Evolutionary conservation across 176 grass and related monocot species (phyloP).

Genomic region (Elymus sibiricus): DNA sequence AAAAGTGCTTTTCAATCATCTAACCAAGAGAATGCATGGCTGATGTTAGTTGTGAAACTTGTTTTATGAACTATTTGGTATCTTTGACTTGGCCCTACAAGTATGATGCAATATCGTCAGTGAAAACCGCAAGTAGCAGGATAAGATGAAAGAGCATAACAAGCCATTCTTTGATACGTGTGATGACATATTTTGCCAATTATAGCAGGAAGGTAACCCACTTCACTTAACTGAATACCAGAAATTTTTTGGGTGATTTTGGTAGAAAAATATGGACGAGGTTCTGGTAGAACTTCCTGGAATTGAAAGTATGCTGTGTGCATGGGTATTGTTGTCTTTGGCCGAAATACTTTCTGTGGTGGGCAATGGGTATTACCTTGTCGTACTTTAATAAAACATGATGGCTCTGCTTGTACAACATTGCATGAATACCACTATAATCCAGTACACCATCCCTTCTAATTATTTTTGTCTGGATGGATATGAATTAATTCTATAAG

Average conservation of each 20-base stretch:
- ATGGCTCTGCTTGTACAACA: neutral
- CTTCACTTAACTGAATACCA: neutral
- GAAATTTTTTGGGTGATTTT: slow-evolving; percentile 13
- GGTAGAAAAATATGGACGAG: slow-evolving; percentile 50
- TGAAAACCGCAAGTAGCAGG: slow-evolving; percentile 58
- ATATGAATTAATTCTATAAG: neutral
- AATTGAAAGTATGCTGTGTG: slow-evolving; percentile 81
- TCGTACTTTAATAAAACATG: slow-evolving; percentile 3
- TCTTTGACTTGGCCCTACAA: slow-evolving; percentile 31
- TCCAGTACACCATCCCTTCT: neutral
- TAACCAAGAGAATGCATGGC: slow-evolving; percentile 66
- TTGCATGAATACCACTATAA: neutral
- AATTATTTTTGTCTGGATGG: neutral
- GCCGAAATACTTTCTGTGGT: slow-evolving; percentile 75
- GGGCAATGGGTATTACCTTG: slow-evolving; percentile 59
- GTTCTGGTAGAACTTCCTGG: slow-evolving; percentile 59
- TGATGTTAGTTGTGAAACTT: neutral
- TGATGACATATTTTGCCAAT: slow-evolving; percentile 83
- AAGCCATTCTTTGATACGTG: slow-evolving; percentile 91
- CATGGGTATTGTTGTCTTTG: slow-evolving; percentile 98
- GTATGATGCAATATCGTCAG: slow-evolving; percentile 77
- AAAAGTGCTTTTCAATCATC: slow-evolving; percentile 74
- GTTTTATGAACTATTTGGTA: no score
- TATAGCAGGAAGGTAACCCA: slow-evolving; percentile 67
- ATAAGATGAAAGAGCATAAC: slow-evolving; percentile 73